These are phyloP conservation scores for Russula virescens DNA, from an alignment of 768 basidiomycete species.

Conservation along the genomic window DNA sequence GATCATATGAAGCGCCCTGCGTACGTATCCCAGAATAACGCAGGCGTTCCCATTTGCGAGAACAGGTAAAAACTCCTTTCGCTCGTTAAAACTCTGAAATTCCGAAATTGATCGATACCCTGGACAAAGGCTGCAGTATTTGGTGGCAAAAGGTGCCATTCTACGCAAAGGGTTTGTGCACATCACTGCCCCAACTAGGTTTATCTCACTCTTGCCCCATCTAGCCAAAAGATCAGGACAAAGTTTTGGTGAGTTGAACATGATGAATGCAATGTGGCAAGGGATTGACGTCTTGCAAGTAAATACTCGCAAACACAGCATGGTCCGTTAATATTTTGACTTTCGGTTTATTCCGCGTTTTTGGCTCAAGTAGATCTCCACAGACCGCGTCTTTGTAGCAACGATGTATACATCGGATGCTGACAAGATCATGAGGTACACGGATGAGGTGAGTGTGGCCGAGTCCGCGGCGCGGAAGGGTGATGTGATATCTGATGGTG, in stretches of 20 bases:
- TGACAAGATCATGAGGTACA: constrained; percentile 76
- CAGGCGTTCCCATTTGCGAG: constrained; percentile 73
- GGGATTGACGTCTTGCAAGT: constrained; percentile 34
- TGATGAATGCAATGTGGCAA: background rate
- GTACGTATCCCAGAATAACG: constrained; percentile 74
- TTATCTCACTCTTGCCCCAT: constrained; percentile 26
- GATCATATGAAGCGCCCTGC: constrained; percentile 82
- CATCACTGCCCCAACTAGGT: constrained; percentile 2
- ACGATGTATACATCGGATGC: constrained; percentile 71
- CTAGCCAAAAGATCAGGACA: constrained; percentile 72
- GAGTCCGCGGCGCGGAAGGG: background rate
- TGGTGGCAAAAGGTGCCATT: constrained; percentile 83
- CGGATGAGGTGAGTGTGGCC: constrained; percentile 54
- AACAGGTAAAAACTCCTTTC: constrained; percentile 48
- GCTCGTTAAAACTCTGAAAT: background rate
- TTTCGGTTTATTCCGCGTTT: constrained; percentile 8
- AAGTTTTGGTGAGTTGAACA: constrained; percentile 64
- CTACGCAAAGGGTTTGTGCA: constrained; percentile 72
- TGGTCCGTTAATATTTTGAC: constrained; percentile 35
- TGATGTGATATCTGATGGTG: constrained; percentile 1
- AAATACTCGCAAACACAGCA: constrained; percentile 61
- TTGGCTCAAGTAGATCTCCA: background rate
- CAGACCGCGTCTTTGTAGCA: constrained; percentile 79
- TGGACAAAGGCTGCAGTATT: constrained; percentile 71
- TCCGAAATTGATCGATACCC: background rate